Percentiles rank a stretch among this genome's conserved stretches.
phyloP scores from a whole-genome alignment of 139 green algal genomes.

The Mychonastes homosphaera region DNA sequence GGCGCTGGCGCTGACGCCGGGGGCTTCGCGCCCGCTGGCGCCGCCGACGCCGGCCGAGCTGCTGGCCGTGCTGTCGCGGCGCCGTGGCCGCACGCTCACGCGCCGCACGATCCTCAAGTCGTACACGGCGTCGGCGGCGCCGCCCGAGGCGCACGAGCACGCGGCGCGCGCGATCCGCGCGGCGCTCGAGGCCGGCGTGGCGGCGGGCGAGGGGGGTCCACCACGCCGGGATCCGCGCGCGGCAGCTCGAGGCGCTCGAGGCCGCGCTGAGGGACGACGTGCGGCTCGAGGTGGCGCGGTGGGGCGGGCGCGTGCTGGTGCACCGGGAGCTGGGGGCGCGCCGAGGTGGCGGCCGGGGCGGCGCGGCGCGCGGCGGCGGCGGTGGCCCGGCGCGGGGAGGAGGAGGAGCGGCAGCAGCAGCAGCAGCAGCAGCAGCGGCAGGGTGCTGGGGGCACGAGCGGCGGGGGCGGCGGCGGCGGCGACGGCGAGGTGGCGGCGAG shows the following conservation, averaged over 20 bases:
- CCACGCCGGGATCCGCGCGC: conserved; percentile 63
- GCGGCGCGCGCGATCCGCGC: conserved; percentile 36
- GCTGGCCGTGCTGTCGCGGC: conserved; percentile 48
- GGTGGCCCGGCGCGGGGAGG: background rate
- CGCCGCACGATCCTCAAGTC: conserved; percentile 82
- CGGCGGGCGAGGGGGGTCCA: conserved; percentile 51
- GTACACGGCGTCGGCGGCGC: conserved; percentile 24
- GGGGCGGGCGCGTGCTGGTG: conserved; percentile 58
- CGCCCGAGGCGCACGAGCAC: conserved; percentile 13
- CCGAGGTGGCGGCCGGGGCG: background rate
- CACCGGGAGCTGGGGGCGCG: conserved; percentile 44
- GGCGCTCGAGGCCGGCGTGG: conserved; percentile 15
- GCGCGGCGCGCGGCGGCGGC: background rate
- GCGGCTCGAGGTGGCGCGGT: conserved; percentile 42
- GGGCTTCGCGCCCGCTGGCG: background rate
- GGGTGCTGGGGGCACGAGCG: background rate
- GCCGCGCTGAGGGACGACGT: conserved; percentile 42
- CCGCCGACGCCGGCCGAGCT: background rate
- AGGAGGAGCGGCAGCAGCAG: conserved; percentile 5
- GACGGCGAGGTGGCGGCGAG: background rate
- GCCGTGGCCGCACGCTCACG: conserved; percentile 57
- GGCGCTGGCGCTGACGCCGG: conserved; percentile 21
- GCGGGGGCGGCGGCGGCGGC: conserved; percentile 3
- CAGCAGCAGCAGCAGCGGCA: conserved; percentile 10
- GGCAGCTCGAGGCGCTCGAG: conserved; percentile 50